These are phyloP conservation scores for Paramecium primaurelia DNA, from an alignment of 73 alveolate species.

Conservation along the genomic window DNA sequence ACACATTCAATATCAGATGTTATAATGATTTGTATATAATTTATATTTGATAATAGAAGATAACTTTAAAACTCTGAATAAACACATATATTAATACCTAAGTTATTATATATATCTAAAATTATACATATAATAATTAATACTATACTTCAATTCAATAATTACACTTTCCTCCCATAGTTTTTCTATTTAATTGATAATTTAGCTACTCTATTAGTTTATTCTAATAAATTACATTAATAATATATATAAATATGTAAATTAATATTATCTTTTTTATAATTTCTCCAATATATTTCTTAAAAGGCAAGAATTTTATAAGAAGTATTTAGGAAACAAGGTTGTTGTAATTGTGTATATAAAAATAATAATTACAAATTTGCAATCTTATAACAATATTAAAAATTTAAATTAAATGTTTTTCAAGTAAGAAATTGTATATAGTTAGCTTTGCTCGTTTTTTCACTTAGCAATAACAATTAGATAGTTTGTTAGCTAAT, in stretches of 20 bases:
- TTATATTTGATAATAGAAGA: slow-evolving; percentile 14
- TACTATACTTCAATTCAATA: no score
- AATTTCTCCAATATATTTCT: not conserved
- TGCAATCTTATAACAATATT: not conserved
- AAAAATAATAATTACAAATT: not conserved
- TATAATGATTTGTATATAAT: slow-evolving; percentile 1
- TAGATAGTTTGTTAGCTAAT: not conserved
- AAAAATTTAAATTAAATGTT: slow-evolving; percentile 1
- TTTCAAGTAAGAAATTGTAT: slow-evolving; percentile 6
- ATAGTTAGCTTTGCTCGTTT: slow-evolving; percentile 7
- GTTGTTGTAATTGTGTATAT: not conserved
- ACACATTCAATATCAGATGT: not conserved
- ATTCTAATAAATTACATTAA: not conserved
- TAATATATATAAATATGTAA: not conserved
- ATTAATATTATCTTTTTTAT: not conserved
- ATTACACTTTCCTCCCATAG: no score
- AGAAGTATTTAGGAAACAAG: not conserved
- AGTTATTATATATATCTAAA: not conserved
- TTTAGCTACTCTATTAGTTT: no score
- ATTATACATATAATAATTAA: no score
- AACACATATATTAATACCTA: not conserved
- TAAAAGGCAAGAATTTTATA: not conserved
- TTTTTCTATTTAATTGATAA: no score
- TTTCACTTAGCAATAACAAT: not conserved
- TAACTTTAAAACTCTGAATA: not conserved